phyloP scores from a whole-genome alignment of 2,329 filamentous ascomycete species.

The Botrytis fragariae region DNA sequence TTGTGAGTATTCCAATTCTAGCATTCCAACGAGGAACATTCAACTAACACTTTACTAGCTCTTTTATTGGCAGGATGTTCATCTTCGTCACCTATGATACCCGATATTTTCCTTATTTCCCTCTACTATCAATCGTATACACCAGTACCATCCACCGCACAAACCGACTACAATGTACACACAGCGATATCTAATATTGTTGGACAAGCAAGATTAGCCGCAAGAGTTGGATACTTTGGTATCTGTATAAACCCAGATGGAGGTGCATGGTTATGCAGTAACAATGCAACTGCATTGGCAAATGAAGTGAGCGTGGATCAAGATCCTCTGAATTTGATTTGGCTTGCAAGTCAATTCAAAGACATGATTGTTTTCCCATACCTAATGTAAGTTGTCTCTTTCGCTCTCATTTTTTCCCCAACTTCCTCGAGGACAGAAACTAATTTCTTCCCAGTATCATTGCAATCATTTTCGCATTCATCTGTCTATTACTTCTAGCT shows the following conservation, averaged over 20 bases:
- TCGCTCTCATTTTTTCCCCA: neutral
- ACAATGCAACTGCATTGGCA: constrained; percentile 91
- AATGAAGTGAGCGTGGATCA: constrained; percentile 87
- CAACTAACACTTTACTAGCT: constrained; percentile 51
- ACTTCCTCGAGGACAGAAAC: constrained; percentile 7
- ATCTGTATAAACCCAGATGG: constrained; percentile 93
- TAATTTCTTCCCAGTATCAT: constrained; percentile 66
- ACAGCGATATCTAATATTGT: constrained; percentile 88
- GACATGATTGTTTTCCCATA: constrained; percentile 98
- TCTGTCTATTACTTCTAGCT: constrained; percentile 90
- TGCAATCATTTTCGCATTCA: constrained; percentile 93
- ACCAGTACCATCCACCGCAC: constrained; percentile 76
- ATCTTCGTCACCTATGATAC: constrained; percentile 91
- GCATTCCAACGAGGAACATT: constrained; percentile 16
- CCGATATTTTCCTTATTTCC: constrained; percentile 95
- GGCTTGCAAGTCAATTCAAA: constrained; percentile 96
- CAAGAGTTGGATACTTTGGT: constrained; percentile 95
- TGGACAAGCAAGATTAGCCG: constrained; percentile 77
- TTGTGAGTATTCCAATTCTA: constrained; percentile 58
- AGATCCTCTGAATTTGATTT: constrained; percentile 94
- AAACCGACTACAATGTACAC: constrained; percentile 86
- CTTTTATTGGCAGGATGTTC: constrained; percentile 92
- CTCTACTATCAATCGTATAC: constrained; percentile 86
- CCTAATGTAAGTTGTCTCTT: constrained; percentile 66
- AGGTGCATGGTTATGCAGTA: constrained; percentile 90